Base-by-base conservation (phyloP, 495 filamentous ascomycete genomes). In the Aspergillus asperescens region DNA sequence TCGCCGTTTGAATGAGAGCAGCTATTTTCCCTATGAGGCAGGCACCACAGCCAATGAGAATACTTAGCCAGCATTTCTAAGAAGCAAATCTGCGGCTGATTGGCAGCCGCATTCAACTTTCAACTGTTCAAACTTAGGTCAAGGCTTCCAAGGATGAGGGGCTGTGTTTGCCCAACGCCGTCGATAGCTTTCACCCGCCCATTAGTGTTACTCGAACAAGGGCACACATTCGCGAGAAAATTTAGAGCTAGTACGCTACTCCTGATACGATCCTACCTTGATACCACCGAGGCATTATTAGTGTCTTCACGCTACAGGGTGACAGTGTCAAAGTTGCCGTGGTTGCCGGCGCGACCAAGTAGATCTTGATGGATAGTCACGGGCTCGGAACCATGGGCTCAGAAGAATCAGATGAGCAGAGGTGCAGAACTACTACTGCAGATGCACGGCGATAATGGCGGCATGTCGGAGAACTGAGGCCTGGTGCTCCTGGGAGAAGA, bases 1-100 rank as follows among this genome's bases (percentile, higher is more conserved):
- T 37, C 60, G 53, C 50, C 56, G 60, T 59, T 62, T 59, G 45
- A n/a, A n/a, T n/a, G n/a, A 52, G 39, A 20, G 15, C 24, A 45
- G n/a, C n/a, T n/a, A n/a, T n/a, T n/a, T 13, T 19, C 50, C 50
- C 60, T 56, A 59, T 47, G 53, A 57, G 49, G 54, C 34, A 40
- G 35, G 45, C 27, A 18, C 16, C 1, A 5, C 18, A 35, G 10
- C 60, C 60, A 62, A 57, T 57, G 24, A 54, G 12, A 23, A 39
- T 15, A 4, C 15, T 19, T 27, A 24, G n/a, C 8, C 24, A 38
- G 32, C 22, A 20, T 24, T 50, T 46, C 22, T 41, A 46, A 24
- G 18, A 16, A 18, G n/a, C 7, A 38, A 48, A 32, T 29, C 22
- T 37, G 46, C 34, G 31, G 37, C 48, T 45, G 43, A 47, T 47